phyloP scores from a whole-genome alignment of 2,329 filamentous ascomycete genomes.

The Aureobasidium lini region DNA sequence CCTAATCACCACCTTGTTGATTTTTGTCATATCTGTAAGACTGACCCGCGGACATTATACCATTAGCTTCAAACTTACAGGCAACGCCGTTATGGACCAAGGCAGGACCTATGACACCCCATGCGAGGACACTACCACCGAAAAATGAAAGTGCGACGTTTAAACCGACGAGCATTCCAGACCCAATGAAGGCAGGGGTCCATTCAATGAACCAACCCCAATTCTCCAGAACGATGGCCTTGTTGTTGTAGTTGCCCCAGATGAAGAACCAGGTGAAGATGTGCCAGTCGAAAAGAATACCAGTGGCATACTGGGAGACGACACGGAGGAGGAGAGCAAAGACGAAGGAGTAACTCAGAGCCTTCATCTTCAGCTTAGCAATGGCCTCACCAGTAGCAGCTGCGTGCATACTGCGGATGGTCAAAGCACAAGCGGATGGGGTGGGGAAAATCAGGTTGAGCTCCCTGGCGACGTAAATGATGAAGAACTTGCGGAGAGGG shows the following conservation, averaged over 20 bases:
- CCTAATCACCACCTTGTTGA: too few species aligned
- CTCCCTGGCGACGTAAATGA: slow-evolving; percentile 48
- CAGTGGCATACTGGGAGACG: slow-evolving; percentile 51
- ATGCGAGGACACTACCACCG: slow-evolving; percentile 46
- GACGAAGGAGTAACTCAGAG: slow-evolving; percentile 43
- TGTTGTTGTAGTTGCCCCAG: slow-evolving; percentile 44
- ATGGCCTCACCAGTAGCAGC: slow-evolving; percentile 42
- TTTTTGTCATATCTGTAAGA: slow-evolving; percentile 9
- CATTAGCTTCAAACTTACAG: slow-evolving; percentile 14
- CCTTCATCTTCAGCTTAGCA: slow-evolving; percentile 51
- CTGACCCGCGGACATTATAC: slow-evolving; percentile 29
- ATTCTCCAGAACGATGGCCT: slow-evolving; percentile 46
- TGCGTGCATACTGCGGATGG: slow-evolving; percentile 55
- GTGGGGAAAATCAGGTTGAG: slow-evolving; percentile 53
- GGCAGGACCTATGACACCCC: slow-evolving; percentile 49
- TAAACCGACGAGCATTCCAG: slow-evolving; percentile 50
- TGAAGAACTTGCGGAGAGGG: slow-evolving; percentile 30
- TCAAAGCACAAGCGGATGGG: slow-evolving; percentile 51
- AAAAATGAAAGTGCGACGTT: slow-evolving; percentile 54
- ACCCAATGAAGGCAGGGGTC: slow-evolving; percentile 54
- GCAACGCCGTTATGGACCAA: slow-evolving; percentile 45
- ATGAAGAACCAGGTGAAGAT: slow-evolving; percentile 34
- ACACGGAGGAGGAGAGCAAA: slow-evolving; percentile 46
- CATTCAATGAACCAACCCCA: slow-evolving; percentile 55
- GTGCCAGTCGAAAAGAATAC: slow-evolving; percentile 45